Evolutionary conservation across 31 red algal species (phyloP).

Genomic region (Odonthalia washingtoniensis): DNA sequence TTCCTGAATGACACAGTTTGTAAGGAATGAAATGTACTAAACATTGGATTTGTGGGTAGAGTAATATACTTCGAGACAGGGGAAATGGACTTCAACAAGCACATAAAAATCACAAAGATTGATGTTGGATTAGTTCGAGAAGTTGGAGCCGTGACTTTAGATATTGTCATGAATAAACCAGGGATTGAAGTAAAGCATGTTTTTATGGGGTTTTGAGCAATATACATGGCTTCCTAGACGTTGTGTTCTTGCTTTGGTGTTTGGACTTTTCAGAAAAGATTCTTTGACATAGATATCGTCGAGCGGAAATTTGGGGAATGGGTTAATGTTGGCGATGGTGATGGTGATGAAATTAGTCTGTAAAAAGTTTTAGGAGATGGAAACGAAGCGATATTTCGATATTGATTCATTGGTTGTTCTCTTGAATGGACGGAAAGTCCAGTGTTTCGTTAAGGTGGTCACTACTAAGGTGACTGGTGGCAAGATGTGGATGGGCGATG

Average conservation of each 20-base stretch:
- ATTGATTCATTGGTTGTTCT: too few species aligned
- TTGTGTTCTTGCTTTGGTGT: neutral
- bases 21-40: neutral
- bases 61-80: neutral
- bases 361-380: too few species aligned
- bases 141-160: neutral
- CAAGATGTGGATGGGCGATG: too few species aligned
- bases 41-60: neutral
- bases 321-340: neutral
- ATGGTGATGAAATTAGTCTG: too few species aligned
- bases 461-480: too few species aligned
- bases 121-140: neutral
- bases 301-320: neutral
- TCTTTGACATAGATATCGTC: neutral
- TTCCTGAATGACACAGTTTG: neutral
- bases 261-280: neutral
- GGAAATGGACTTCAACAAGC: too few species aligned
- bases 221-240: neutral
- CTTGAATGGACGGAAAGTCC: too few species aligned
- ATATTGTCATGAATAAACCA: neutral
- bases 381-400: too few species aligned
- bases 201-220: neutral
- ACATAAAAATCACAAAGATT: too few species aligned
- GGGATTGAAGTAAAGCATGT: constrained; percentile 6
- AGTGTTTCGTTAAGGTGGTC: too few species aligned